Evolutionary conservation across 768 basidiomycete species (phyloP), one percentile per base, ranked within the genome.

Genomic region (Trametes sanguinea): DNA sequence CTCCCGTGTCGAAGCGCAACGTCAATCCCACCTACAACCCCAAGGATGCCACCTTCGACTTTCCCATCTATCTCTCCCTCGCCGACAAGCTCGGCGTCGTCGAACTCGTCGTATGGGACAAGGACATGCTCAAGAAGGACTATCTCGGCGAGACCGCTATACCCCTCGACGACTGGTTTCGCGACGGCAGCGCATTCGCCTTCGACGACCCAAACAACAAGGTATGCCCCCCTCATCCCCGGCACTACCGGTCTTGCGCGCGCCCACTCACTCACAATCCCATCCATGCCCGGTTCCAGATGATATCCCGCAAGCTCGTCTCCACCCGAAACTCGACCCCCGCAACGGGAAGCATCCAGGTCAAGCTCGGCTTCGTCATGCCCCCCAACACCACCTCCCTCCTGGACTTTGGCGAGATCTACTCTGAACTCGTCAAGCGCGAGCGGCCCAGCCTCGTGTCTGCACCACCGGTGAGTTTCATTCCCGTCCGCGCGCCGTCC

Each of bases 71-170:
- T 67, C 79, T 89, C 16, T 89, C 87, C 14, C 81, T 90, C 30
- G 87, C 88, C 0, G 89, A 90, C 66, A 78, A 79, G 47, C 80
- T 92, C 4, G 89, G 90, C 37, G 85, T 82, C 2, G 68, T 98
- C 45, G 95, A 98, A 74, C 78, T 94, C 37, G 87, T 97, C 11
- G 81, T 95, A 0, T 99, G 96, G 95, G 95, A 95, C 75, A 94
- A 89, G 77, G 95, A 98, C 74, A 78, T 92, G 66, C 73, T 94
- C 59, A 84, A 81, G 69, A 97, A 95, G 76, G 96, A 98, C 47
- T 99, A 97, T 72, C 81, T 99, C 14, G 97, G 97, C 14, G 96
- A 99, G 74, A 83, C 85, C 4, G 83, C 88, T 0, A 65, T 98
- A 6, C 83, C 85, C 0, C 71, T 96, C n/a, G 87, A 87, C 17